Evolutionary conservation across 139 green algal genomes (phyloP), one percentile per base, ranked within the genome.

Genomic region (Eudorina sp.): DNA sequence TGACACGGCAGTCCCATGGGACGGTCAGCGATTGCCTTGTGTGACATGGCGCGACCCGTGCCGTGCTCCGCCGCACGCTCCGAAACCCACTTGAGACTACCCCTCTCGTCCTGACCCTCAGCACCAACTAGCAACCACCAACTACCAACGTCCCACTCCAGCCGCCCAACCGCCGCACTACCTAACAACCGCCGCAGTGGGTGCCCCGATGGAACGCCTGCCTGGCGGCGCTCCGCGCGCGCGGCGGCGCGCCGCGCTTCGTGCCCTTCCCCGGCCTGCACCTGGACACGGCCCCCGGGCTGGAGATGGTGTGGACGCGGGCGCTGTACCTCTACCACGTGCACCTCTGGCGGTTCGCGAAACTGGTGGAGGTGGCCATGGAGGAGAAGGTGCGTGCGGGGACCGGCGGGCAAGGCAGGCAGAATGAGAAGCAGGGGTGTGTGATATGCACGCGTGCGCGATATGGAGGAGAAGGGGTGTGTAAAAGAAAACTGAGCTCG

Each of bases 321-420:
- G 41, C 78, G 40, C 78, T 73, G 70, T 70, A 66, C 34, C 2
- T 34, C 2, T 85, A 85, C 73, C 74, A 85, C 70, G 74, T 85
- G 85, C 85, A 69, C 41, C 85, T 85, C 53, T 85, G 74, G 85
- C 55, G 81, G 73, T 90, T 90, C 76, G 34, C 64, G 31, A 90
- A 90, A 64, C 45, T 90, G 9, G 69, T 85, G 36, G 77, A 86
- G 62, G 64, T 76, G 62, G 86, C 77, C 27, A 83, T 89, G 84
- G 84, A 84, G 58, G 84, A 84, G 4, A 89, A 89, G 84, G 70
- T 89, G 43, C n/a, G n/a, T n/a, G n/a, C n/a, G n/a, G n/a, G n/a
- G n/a, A n/a, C n/a, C n/a, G 38, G 40, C 21, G 25, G 40, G 64
- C 14, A 4, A n/a, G 9, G 34, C 14, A n/a, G 64, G 8, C 51